Percentiles rank a stretch among this genome's conserved stretches.
phyloP scores from a whole-genome alignment of 2,329 filamentous ascomycete genomes.

The Aspergillus aculeatus region DNA sequence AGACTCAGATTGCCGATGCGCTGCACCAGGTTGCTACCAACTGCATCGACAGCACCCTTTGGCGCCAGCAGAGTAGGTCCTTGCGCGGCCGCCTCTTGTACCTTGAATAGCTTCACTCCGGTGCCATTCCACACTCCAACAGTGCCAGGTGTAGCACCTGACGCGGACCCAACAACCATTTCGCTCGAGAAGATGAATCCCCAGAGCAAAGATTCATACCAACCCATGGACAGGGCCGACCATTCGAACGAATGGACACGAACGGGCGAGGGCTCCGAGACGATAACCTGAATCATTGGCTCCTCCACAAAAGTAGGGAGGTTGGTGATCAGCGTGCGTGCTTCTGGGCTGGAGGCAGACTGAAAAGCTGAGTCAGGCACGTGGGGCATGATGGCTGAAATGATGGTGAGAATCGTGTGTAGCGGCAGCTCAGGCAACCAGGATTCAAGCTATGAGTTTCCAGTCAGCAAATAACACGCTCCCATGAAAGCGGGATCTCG shows the following conservation, averaged over 20 bases:
- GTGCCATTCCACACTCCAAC: constrained; percentile 95
- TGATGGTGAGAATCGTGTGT: constrained; percentile 78
- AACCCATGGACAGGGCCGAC: constrained; percentile 84
- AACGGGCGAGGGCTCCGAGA: constrained; percentile 67
- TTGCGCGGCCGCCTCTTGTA: constrained; percentile 77
- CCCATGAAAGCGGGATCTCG: not conserved
- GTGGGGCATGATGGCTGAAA: constrained; percentile 58
- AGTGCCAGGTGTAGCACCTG: constrained; percentile 66
- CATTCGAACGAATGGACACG: constrained; percentile 90
- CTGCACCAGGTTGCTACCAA: constrained; percentile 84
- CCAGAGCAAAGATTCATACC: constrained; percentile 96
- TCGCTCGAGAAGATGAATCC: constrained; percentile 87
- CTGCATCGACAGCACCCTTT: constrained; percentile 86
- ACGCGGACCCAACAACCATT: constrained; percentile 61
- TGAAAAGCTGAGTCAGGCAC: constrained; percentile 50
- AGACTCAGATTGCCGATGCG: constrained; percentile 81
- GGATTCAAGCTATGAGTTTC: constrained; percentile 66
- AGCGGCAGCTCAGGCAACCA: constrained; percentile 92
- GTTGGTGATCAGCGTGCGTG: constrained; percentile 43
- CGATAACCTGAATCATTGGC: constrained; percentile 65
- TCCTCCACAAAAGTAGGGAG: constrained; percentile 46
- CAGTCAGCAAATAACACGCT: constrained; percentile 12
- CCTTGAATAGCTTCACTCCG: constrained; percentile 79
- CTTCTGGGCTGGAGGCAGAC: constrained; percentile 38
- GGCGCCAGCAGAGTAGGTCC: constrained; percentile 82